Evolutionary conservation across 176 grass and related monocot genomes (phyloP).

Genomic region (Canna indica): DNA sequence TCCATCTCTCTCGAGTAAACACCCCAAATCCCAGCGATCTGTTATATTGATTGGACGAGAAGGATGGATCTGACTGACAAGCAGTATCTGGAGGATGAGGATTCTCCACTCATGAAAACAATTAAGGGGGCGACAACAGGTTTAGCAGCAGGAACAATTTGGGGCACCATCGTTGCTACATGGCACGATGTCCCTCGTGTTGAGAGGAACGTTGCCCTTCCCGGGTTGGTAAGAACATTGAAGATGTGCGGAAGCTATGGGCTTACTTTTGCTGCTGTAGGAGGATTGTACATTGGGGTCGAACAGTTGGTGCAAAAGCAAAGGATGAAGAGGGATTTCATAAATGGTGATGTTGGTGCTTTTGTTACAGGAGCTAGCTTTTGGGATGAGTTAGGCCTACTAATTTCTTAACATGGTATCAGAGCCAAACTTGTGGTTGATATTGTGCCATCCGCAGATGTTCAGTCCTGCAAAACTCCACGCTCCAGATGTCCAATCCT

Average conservation of each 20-base stretch:
- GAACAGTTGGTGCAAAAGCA: conserved; percentile 79
- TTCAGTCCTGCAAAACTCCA: too few species aligned
- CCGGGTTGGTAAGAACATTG: conserved; percentile 77
- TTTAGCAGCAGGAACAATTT: conserved; percentile 61
- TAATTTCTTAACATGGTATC: too few species aligned
- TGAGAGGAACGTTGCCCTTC: conserved; percentile 83
- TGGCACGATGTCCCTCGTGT: conserved; percentile 98
- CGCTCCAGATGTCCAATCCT: too few species aligned
- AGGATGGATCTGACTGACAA: conserved; percentile 15
- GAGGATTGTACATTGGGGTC: conserved; percentile 83
- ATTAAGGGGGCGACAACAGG: conserved; percentile 64
- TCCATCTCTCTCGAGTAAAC: too few species aligned
- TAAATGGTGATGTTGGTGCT: conserved; percentile 74
- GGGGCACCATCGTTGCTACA: conserved; percentile 84
- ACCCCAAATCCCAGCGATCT: neutral
- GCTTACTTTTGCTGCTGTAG: conserved; percentile 74
- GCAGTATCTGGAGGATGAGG: conserved; percentile 27
- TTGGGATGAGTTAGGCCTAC: too few species aligned
- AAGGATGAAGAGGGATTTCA: conserved; percentile 75
- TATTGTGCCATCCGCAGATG: too few species aligned
- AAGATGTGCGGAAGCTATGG: conserved; percentile 93
- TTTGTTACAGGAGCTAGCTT: conserved; percentile 89
- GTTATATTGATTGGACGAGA: neutral
- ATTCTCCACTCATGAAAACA: conserved; percentile 60
- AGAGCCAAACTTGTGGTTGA: too few species aligned